Base-by-base conservation (phyloP, 1,284 basidiomycete species). In the Phenoliferia sp. region DNA sequence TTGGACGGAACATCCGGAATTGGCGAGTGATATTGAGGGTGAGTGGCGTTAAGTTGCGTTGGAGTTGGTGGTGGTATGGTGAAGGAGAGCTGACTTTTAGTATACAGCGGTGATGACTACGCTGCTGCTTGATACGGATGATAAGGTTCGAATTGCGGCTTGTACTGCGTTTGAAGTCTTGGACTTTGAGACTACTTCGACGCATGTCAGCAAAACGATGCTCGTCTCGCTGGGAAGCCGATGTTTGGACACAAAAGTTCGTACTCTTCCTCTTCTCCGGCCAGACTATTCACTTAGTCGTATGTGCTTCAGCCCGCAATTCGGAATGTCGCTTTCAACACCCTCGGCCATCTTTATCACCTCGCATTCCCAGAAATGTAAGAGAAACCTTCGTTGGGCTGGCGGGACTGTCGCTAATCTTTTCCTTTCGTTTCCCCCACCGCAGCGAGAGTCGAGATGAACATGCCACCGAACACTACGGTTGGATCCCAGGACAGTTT, bases 331-430 rank as follows among this genome's bases (percentile, higher is more conserved):
- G 91, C 95, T 0, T 83, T 92, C 69, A 86, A 85, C 50, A 86
- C 87, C 12, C 79, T 96, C 0, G 92, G 88, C 3, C 88, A 85
- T 72, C 80, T 97, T 1, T 99, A 90, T 79, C 85, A 84, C 69
- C 81, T 90, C 33, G 94, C 94, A 0, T 94, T 88, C 78, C 84
- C 90, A 0, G 92, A 96, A 78, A 94, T 98, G 92, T 92, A 75
- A n/a, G n/a, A 69, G 89, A 80, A 3, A 15, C 50, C 56, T 15
- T 58, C 29, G 28, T 28, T 32, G 17, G 29, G n/a, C 28, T 36
- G 31, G 35, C 15, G 34, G n/a, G n/a, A n/a, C 5, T 9, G 33
- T 34, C 22, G 17, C 36, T 60, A 31, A 12, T 0, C 59, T 17
- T 12, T 26, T 10, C 34, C 28, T 36, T 28, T 16, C 7, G 19